phyloP scores from a whole-genome alignment of 768 basidiomycete genomes.

The Calocera cornea region DNA sequence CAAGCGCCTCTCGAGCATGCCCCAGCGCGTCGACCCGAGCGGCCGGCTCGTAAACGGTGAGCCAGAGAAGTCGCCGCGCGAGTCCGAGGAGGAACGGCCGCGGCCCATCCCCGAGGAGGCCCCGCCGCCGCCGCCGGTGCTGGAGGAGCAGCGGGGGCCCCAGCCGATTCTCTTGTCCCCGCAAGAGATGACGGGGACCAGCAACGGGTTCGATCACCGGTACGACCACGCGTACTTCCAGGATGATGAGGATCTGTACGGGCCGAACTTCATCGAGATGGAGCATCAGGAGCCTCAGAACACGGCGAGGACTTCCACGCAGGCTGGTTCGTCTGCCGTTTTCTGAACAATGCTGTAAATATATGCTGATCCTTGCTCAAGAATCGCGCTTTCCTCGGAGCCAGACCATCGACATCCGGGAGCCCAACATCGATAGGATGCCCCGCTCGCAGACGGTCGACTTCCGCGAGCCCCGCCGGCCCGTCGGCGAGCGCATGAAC shows the following conservation, averaged over 20 bases:
- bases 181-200: not conserved
- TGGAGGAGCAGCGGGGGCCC: not conserved
- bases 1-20: not conserved
- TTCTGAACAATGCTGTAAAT: not conserved
- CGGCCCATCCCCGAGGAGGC: not conserved
- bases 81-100: not conserved
- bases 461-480: not conserved
- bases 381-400: not conserved
- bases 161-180: not conserved
- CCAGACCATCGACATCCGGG: not conserved
- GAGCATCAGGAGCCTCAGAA: not conserved
- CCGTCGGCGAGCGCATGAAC: constrained; percentile 11
- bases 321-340: not conserved
- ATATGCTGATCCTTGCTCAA: not conserved
- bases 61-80: not conserved
- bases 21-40: not conserved
- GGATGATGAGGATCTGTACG: not conserved
- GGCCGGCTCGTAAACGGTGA: not conserved
- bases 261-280: not conserved
- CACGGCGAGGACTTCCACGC: not conserved
- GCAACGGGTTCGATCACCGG: not conserved
- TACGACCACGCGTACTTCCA: not conserved
- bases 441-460: not conserved
- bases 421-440: not conserved
- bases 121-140: not conserved